phyloP scores from a whole-genome alignment of 2,329 filamentous ascomycete species.

The Ceratocystis harringtonii region DNA sequence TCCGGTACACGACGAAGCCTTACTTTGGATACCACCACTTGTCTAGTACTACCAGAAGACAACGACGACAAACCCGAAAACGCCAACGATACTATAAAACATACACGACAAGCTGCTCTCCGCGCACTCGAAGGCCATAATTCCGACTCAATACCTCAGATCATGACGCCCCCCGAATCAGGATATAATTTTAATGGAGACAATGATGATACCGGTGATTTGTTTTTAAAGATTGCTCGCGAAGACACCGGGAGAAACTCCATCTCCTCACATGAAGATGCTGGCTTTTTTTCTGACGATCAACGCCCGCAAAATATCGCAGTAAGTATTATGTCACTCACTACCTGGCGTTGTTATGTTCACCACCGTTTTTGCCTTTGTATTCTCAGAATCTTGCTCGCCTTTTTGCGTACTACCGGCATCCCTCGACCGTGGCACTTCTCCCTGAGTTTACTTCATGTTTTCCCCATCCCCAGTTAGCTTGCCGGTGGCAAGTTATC shows the following conservation, averaged over 20 bases:
- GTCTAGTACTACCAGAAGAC: slow-evolving; percentile 30
- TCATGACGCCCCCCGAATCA: slow-evolving; percentile 6
- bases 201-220: slow-evolving; percentile 40
- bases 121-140: slow-evolving; percentile 35
- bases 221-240: slow-evolving; percentile 44
- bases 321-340: slow-evolving; percentile 29
- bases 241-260: slow-evolving; percentile 33
- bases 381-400: slow-evolving; percentile 15
- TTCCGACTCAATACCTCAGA: slow-evolving; percentile 22
- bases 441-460: not conserved
- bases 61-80: slow-evolving; percentile 31
- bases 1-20: slow-evolving; percentile 42
- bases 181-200: slow-evolving; percentile 23
- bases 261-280: slow-evolving; percentile 24
- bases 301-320: slow-evolving; percentile 1
- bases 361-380: slow-evolving; percentile 6
- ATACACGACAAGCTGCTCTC: slow-evolving; percentile 34
- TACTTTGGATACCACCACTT: slow-evolving; percentile 37
- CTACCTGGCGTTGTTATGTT: not conserved
- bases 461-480: not conserved
- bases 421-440: not conserved
- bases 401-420: slow-evolving; percentile 1
- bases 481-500: not conserved
- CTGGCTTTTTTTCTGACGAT: slow-evolving; percentile 16
- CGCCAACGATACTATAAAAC: slow-evolving; percentile 18